Conservation (phyloP, 2,329 filamentous ascomycete species). For the Stenocarpella maydis region DNA sequence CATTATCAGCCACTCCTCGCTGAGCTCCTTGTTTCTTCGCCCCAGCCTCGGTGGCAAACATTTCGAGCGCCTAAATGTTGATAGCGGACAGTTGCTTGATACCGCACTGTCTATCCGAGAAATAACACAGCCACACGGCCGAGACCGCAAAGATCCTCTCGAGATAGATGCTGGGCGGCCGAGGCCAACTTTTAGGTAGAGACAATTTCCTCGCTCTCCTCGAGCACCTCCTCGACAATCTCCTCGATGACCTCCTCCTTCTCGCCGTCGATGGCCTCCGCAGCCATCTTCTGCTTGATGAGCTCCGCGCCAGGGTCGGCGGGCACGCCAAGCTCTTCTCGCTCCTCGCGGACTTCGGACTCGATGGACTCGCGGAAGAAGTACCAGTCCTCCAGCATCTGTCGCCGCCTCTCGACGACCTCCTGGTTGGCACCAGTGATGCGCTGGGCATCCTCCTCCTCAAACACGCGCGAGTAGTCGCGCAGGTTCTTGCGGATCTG, state of each 20-base stretch:
- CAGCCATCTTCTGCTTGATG: constrained; percentile 62
- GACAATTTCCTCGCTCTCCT: constrained; percentile 85
- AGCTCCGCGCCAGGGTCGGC: constrained; percentile 70
- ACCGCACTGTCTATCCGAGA: not conserved
- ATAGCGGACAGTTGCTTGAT: not conserved
- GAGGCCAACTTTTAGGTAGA: constrained; percentile 30
- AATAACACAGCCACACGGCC: not conserved
- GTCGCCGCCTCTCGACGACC: constrained; percentile 86
- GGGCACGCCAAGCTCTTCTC: constrained; percentile 71
- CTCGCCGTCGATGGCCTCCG: constrained; percentile 65
- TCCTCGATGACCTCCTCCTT: constrained; percentile 87
- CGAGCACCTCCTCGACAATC: constrained; percentile 82
- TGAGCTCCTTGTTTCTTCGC: not conserved
- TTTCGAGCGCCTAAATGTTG: not conserved
- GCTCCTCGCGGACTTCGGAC: constrained; percentile 76
- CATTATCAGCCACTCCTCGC: not conserved
- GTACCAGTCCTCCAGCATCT: constrained; percentile 86
- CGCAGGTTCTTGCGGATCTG: constrained; percentile 97
- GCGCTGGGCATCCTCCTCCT: constrained; percentile 93
- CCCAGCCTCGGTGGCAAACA: not conserved
- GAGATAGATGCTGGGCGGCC: not conserved
- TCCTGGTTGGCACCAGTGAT: constrained; percentile 93
- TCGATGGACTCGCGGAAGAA: constrained; percentile 81
- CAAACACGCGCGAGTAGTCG: constrained; percentile 94
- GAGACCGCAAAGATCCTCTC: not conserved